These are phyloP conservation scores for Pinus albicaulis DNA, from an alignment of 75 land plant genomes.

Conservation along the genomic window DNA sequence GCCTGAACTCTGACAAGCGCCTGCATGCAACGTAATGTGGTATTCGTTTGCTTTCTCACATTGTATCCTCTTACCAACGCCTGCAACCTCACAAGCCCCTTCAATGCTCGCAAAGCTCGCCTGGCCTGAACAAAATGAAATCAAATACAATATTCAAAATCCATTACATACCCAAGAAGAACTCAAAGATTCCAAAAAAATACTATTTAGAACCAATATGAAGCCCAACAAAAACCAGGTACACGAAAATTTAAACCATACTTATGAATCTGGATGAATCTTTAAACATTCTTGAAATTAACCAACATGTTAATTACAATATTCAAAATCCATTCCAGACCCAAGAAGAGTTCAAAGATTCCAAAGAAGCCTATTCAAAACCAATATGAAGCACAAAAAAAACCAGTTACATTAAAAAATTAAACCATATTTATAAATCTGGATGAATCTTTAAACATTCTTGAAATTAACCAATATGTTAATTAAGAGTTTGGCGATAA, in stretches of 20 bases:
- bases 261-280: no score
- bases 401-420: no score
- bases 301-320: neutral
- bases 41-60: slow-evolving; percentile 77
- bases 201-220: neutral
- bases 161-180: no score
- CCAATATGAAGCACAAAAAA: no score
- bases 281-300: no score
- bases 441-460: no score
- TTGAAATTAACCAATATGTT: no score
- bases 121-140: slow-evolving; percentile 54
- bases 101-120: slow-evolving; percentile 84
- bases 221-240: no score
- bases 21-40: slow-evolving; percentile 82
- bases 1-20: slow-evolving; percentile 90
- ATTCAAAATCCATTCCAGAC: neutral
- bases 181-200: neutral
- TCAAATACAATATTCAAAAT: neutral
- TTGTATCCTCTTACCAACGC: slow-evolving; percentile 90
- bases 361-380: neutral
- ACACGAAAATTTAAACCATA: no score
- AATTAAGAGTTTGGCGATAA: no score
- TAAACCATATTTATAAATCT: no score
- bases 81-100: slow-evolving; percentile 86
- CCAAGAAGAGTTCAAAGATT: neutral